Evolutionary conservation across 345 rosid species (phyloP).

Genomic region (Kandelia obovata): DNA sequence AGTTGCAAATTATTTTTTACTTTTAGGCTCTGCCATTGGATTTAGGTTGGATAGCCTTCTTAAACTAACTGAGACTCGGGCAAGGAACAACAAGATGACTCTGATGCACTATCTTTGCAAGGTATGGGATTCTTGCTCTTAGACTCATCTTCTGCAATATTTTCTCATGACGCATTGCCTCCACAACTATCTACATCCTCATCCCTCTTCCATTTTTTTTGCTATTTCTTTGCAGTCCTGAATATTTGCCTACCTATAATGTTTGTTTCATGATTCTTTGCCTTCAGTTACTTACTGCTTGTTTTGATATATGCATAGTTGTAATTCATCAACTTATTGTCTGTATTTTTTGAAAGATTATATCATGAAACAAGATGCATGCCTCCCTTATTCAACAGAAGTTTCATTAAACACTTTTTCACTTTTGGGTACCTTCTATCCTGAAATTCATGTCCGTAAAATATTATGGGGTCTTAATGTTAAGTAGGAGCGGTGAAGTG

Average conservation of each 20-base stretch:
- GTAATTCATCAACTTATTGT: neutral
- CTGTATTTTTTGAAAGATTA: neutral
- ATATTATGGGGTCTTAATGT: neutral
- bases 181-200: too few relatives aligned
- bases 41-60: conserved; percentile 92
- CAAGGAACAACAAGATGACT: conserved; percentile 84
- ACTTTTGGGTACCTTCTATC: neutral
- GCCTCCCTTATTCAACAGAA: neutral
- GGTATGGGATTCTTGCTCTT: conserved; percentile 40
- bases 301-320: neutral
- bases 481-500: neutral
- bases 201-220: too few relatives aligned
- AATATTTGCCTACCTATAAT: too few relatives aligned
- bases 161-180: neutral
- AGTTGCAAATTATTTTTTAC: neutral
- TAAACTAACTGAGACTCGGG: conserved; percentile 86
- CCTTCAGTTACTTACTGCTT: neutral
- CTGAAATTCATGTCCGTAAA: neutral
- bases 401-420: neutral
- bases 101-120: conserved; percentile 98
- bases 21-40: conserved; percentile 80
- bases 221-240: too few relatives aligned
- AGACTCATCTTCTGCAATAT: neutral
- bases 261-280: neutral
- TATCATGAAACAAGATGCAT: neutral